Conservation (phyloP, 176 grass and related monocot species). For the Themeda triandra region DNA sequence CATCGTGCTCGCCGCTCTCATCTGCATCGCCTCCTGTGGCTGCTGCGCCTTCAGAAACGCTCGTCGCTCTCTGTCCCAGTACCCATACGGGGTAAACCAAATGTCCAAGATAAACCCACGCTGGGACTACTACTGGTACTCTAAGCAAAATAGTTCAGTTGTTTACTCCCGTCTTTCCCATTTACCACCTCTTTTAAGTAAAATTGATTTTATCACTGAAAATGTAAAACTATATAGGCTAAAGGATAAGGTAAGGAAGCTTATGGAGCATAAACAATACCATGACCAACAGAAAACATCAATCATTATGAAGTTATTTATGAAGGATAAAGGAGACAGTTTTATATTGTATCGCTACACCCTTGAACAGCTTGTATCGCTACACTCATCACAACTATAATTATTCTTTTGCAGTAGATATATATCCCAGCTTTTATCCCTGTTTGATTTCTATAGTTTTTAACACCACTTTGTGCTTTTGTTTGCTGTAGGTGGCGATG, state of each 20-base stretch:
- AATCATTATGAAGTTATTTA: not conserved
- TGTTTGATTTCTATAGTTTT: not conserved
- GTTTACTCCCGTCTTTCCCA: not conserved
- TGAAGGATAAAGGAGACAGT: not conserved
- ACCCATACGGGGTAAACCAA: slow-evolving; percentile 82
- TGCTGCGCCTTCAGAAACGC: slow-evolving; percentile 93
- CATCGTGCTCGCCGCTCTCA: slow-evolving; percentile 59
- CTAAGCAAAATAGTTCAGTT: not conserved
- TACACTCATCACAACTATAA: not conserved
- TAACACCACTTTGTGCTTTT: slow-evolving; percentile 29
- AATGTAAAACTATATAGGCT: not conserved
- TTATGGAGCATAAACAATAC: not conserved
- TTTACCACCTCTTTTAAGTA: not conserved
- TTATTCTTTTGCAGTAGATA: not conserved
- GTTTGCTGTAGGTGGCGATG: slow-evolving; percentile 65
- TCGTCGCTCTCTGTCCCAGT: slow-evolving; percentile 44
- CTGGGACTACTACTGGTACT: slow-evolving; percentile 97
- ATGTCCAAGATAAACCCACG: slow-evolving; percentile 84
- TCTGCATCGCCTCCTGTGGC: slow-evolving; percentile 63
- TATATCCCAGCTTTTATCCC: not conserved
- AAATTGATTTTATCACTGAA: not conserved
- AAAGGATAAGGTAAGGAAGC: not conserved
- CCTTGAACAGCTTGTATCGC: no score
- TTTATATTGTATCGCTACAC: not conserved
- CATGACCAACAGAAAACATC: not conserved